Evolutionary conservation across 495 filamentous ascomycete species (phyloP).

Genomic region (Lentithecium fluviatile): DNA sequence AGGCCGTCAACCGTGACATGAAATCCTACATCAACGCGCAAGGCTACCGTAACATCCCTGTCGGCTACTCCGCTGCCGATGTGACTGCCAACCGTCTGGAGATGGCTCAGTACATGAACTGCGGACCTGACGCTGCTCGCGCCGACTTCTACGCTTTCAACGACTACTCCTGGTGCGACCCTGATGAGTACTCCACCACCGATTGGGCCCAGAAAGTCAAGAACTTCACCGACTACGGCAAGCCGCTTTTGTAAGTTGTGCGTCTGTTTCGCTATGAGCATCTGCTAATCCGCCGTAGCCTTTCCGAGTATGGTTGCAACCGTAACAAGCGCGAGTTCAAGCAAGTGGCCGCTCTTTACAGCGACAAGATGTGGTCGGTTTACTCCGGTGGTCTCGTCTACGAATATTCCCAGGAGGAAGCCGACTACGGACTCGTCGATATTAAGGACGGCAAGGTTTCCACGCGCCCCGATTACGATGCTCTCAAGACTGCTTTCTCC

Average conservation of each 20-base stretch:
- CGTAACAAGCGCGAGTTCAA: conserved; percentile 76
- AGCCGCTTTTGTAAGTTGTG: conserved; percentile 73
- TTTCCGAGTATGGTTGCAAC: conserved; percentile 92
- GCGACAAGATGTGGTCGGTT: conserved; percentile 77
- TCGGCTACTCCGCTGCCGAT: conserved; percentile 91
- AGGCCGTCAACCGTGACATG: conserved; percentile 90
- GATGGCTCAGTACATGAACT: conserved; percentile 93
- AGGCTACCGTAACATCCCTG: conserved; percentile 77
- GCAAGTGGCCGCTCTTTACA: conserved; percentile 80
- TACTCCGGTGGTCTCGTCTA: conserved; percentile 97
- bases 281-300: conserved; percentile 44
- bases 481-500: conserved; percentile 63
- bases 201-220: conserved; percentile 92
- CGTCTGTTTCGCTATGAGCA: neutral
- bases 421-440: conserved; percentile 73
- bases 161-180: conserved; percentile 96
- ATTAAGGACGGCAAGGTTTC: conserved; percentile 57
- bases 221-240: conserved; percentile 83
- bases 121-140: conserved; percentile 78
- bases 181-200: conserved; percentile 69
- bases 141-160: conserved; percentile 97
- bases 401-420: conserved; percentile 85
- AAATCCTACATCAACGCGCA: conserved; percentile 75
- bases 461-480: conserved; percentile 62
- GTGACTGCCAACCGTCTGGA: conserved; percentile 82